phyloP scores from a whole-genome alignment of 371 early-diverging fungal species.

The Mucor saturninus region DNA sequence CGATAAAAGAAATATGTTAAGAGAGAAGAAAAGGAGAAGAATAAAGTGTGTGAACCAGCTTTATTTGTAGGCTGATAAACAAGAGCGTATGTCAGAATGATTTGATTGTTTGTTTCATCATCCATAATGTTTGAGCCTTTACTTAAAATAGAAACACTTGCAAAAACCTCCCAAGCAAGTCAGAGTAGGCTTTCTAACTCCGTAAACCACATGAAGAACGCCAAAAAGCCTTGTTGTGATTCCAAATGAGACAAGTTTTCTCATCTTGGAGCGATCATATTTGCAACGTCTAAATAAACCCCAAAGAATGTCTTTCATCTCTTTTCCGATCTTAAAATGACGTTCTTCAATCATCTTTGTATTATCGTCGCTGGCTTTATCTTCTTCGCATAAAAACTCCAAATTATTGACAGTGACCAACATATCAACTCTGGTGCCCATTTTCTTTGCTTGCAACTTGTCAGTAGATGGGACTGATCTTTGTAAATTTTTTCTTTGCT shows the following conservation, averaged over 20 bases:
- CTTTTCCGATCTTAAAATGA: conserved; percentile 14
- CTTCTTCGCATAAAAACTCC: conserved; percentile 14
- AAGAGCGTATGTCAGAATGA: too few species aligned
- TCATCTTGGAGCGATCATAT: conserved; percentile 4
- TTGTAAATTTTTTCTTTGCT: conserved; percentile 10
- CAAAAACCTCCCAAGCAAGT: too few species aligned
- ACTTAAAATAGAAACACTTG: too few species aligned
- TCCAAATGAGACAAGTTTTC: neutral
- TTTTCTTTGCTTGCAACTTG: conserved; percentile 27
- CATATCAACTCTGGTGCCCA: conserved; percentile 28
- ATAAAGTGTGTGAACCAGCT: too few species aligned
- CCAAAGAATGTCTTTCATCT: conserved; percentile 16
- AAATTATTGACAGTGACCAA: conserved; percentile 6
- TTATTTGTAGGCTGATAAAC: too few species aligned
- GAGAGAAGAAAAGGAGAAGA: too few species aligned
- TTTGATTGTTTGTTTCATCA: too few species aligned
- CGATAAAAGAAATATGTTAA: too few species aligned
- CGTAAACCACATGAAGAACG: too few species aligned
- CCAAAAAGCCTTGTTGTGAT: conserved; percentile 6
- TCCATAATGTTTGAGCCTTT: too few species aligned
- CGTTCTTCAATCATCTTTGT: conserved; percentile 14
- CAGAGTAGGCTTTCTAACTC: too few species aligned
- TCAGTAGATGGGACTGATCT: conserved; percentile 18
- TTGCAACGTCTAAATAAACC: conserved; percentile 1
- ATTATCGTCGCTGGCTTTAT: conserved; percentile 7